Percentiles rank a stretch among this genome's conserved stretches.
These are phyloP conservation scores for Diaporthe nobilis DNA, from an alignment of 2,329 filamentous ascomycete species.

Conservation along the genomic window DNA sequence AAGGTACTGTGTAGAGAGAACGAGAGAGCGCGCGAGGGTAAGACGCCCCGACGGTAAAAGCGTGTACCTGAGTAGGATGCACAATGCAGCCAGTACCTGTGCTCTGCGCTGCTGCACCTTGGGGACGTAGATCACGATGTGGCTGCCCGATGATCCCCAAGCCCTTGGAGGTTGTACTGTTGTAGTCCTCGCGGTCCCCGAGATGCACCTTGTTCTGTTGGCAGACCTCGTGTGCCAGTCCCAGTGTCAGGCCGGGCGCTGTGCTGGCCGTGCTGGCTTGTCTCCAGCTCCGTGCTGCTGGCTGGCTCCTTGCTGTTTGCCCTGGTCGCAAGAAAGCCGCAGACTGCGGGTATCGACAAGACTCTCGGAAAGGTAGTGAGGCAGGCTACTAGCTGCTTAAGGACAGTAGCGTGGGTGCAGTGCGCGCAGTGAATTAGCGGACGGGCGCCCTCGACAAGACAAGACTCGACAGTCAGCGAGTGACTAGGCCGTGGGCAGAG, in stretches of 20 bases:
- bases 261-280: constrained; percentile 9
- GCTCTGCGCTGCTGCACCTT: constrained; percentile 30
- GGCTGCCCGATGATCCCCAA: constrained; percentile 30
- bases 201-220: constrained; percentile 14
- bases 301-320: constrained; percentile 3
- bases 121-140: constrained; percentile 30
- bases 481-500: neutral
- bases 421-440: constrained; percentile 7
- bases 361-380: neutral
- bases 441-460: constrained; percentile 14
- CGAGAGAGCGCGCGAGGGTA: constrained; percentile 10
- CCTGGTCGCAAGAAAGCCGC: neutral
- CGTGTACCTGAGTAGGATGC: constrained; percentile 31
- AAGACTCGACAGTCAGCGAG: constrained; percentile 22
- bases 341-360: constrained; percentile 1
- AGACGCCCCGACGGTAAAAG: constrained; percentile 21
- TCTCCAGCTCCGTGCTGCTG: constrained; percentile 3
- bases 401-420: constrained; percentile 21
- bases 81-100: constrained; percentile 32
- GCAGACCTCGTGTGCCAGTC: constrained; percentile 8
- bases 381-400: constrained; percentile 12
- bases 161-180: constrained; percentile 27
- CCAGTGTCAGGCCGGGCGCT: neutral
- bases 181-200: constrained; percentile 17
- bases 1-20: constrained; percentile 4